A percentile compares a stretch with the other conserved stretches of the same genome.
Evolutionary conservation across 1,284 basidiomycete genomes (phyloP).

Genomic region (Apiotrichum gamsii): DNA sequence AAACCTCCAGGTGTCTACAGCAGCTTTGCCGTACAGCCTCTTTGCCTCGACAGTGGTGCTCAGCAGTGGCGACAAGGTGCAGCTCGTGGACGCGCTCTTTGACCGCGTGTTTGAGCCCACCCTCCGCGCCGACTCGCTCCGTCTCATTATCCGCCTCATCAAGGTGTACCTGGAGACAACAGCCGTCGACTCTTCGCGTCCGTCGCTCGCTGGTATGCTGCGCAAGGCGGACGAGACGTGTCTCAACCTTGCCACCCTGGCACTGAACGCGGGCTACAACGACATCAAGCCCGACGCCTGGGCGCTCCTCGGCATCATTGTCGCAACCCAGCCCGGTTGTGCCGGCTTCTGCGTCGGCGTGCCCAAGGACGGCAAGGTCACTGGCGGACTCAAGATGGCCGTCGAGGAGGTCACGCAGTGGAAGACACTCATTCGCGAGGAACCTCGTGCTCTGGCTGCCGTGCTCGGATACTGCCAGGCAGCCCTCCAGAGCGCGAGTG

Average conservation of each 20-base stretch:
- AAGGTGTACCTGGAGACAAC: conserved; percentile 32
- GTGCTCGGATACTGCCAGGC: conserved; percentile 71
- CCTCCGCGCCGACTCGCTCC: conserved; percentile 18
- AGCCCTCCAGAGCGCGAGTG: conserved; percentile 47
- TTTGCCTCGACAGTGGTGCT: conserved; percentile 21
- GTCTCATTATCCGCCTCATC: conserved; percentile 24
- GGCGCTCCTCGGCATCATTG: conserved; percentile 73
- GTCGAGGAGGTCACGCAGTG: conserved; percentile 57
- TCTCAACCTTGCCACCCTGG: conserved; percentile 16
- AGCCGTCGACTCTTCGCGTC: conserved; percentile 21
- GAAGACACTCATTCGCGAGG: conserved; percentile 62
- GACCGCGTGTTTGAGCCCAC: conserved; percentile 24
- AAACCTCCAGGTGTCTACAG: conserved; percentile 13
- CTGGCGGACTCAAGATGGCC: conserved; percentile 49
- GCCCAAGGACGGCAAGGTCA: conserved; percentile 47
- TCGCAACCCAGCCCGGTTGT: conserved; percentile 80
- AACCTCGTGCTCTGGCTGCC: conserved; percentile 68
- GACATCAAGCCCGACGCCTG: conserved; percentile 66
- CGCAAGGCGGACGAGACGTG: conserved; percentile 28
- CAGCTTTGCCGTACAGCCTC: conserved; percentile 27
- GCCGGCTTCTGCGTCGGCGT: conserved; percentile 73
- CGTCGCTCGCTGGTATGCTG: conserved; percentile 37
- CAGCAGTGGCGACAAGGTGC: conserved; percentile 20
- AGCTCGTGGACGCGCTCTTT: conserved; percentile 34
- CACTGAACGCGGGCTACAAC: conserved; percentile 18